Evolutionary conservation across 2,329 filamentous ascomycete species (phyloP), one percentile per base, ranked within the genome.

Genomic region (Aspergillus uvarum): DNA sequence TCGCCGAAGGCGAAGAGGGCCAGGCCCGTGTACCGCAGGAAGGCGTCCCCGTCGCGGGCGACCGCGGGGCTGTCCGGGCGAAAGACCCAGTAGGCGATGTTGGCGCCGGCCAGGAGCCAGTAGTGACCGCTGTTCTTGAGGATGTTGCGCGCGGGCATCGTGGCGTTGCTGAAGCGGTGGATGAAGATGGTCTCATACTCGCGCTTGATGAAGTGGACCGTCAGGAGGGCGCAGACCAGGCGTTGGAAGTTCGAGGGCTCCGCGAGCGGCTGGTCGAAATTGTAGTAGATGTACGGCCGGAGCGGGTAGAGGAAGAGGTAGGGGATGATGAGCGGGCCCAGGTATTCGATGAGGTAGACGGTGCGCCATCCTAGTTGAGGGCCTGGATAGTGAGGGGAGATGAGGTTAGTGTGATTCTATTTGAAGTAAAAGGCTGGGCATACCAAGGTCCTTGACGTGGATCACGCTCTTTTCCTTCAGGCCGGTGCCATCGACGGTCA

Each of bases 121-220:
- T 99, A 99, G 82, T 97, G 94, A 67, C 85, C 86, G 66, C 89
- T 92, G 84, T 99, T 99, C 79, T 94, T 95, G 85, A 97, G 89
- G 74, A 99, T 91, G 82, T 96, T 96, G 72, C 79, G 80, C 60
- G 85, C 84, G 19, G 95, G 95, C 95, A 99, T 99, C 52, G 95
- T 99, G 71, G 90, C 91, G 63, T 89, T 87, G 59, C 92, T 94
- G 83, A 99, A 99, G 74, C 91, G 92, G 83, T 99, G 95, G 63
- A 99, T 85, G 74, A 95, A 96, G 63, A 96, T 74, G 0, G 95
- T 98, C 81, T 99, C 95, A 66, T 91, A 83, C 81, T 99, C 95
- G 72, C 95, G 92, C 85, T 99, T 99, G 74, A 91, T 67, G 77
- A 97, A 99, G 82, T 99, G 95, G 12, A 89, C 77, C 59, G 87